phyloP scores from a whole-genome alignment of 352 stramenopile species.

The Globisporangium irregulare region DNA sequence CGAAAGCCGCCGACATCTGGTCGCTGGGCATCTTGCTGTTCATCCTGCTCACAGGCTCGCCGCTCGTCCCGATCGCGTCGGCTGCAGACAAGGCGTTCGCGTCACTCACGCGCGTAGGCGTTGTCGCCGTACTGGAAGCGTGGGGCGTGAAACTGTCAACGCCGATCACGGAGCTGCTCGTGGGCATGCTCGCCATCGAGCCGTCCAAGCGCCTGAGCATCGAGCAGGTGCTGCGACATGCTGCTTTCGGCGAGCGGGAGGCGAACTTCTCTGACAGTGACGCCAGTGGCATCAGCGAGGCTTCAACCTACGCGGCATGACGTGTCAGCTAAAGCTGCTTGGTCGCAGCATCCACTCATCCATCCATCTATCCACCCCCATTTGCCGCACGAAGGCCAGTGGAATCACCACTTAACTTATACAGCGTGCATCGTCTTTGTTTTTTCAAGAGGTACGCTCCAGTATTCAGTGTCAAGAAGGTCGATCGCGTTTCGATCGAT shows the following conservation, averaged over 20 bases:
- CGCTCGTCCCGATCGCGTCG: constrained; percentile 39
- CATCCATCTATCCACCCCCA: neutral
- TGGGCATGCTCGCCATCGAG: constrained; percentile 27
- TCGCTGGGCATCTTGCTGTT: constrained; percentile 60
- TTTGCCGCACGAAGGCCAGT: neutral
- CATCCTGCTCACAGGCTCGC: constrained; percentile 56
- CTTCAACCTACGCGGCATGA: neutral
- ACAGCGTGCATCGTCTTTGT: neutral
- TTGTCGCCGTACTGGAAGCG: constrained; percentile 23
- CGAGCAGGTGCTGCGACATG: constrained; percentile 33
- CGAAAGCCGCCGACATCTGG: constrained; percentile 52
- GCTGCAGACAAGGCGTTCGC: constrained; percentile 35
- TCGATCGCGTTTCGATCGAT: neutral
- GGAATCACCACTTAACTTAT: neutral
- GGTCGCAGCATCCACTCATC: neutral
- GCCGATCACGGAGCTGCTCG: constrained; percentile 22
- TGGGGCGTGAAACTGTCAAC: constrained; percentile 32
- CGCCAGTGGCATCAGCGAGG: neutral
- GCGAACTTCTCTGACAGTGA: constrained; percentile 2
- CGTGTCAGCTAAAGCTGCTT: neutral
- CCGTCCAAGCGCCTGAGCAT: constrained; percentile 30
- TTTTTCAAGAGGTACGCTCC: neutral
- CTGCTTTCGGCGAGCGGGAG: constrained; percentile 14
- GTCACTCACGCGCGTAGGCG: constrained; percentile 30
- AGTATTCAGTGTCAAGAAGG: neutral